Evolutionary conservation across 2,329 filamentous ascomycete genomes (phyloP).

Genomic region (Pseudogymnoascus sp.): DNA sequence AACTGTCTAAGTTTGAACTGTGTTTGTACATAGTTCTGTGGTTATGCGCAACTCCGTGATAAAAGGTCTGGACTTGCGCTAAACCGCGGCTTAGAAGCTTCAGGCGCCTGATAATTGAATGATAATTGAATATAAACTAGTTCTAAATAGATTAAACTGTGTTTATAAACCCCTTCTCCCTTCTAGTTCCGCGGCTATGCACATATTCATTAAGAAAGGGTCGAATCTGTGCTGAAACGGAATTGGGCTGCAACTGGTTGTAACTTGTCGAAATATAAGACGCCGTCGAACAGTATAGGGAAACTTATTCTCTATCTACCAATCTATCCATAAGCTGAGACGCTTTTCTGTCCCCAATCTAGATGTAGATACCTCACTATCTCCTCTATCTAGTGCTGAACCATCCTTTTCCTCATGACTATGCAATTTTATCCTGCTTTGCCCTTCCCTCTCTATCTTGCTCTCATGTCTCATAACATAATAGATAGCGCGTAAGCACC

Average conservation of each 20-base stretch:
- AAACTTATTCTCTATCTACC: not conserved
- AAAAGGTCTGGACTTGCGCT: not conserved
- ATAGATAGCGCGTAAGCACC: not conserved
- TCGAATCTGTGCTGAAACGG: not conserved
- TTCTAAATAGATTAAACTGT: not conserved
- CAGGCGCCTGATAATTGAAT: not conserved
- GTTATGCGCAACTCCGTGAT: not conserved
- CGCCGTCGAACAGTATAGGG: too few species aligned
- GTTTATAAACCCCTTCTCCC: not conserved
- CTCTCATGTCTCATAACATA: not conserved
- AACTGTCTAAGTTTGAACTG: not conserved
- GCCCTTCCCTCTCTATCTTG: not conserved
- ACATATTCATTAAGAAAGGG: not conserved
- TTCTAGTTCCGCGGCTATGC: not conserved
- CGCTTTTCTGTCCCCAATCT: not conserved
- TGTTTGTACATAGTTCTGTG: not conserved
- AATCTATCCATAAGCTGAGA: not conserved
- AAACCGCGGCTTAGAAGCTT: not conserved
- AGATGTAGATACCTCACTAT: not conserved
- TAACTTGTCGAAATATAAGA: too few species aligned
- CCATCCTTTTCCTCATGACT: not conserved
- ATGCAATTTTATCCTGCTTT: slow-evolving; percentile 7
- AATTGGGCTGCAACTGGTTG: not conserved
- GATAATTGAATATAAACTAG: not conserved
- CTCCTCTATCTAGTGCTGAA: not conserved